These are phyloP conservation scores for Carex myosuroides DNA, from an alignment of 176 grass and related monocot genomes.

Conservation along the genomic window DNA sequence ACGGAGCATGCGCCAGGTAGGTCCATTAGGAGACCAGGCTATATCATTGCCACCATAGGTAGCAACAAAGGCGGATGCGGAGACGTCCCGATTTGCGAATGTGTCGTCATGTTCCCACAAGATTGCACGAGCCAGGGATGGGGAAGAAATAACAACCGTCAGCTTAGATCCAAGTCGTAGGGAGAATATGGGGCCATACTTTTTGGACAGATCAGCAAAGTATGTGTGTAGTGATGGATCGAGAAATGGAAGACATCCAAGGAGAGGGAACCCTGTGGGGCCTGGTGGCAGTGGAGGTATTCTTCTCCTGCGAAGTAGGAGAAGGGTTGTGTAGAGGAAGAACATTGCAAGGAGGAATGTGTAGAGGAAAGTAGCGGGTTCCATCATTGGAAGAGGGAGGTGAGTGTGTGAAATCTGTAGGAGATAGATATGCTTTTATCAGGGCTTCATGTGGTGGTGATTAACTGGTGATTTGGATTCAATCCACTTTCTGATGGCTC, in stretches of 20 bases:
- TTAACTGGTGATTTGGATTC: too few relatives aligned
- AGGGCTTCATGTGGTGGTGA: background rate
- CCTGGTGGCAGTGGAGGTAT: background rate
- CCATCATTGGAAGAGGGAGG: background rate
- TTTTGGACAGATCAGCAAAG: slow-evolving; percentile 22
- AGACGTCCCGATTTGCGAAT: slow-evolving; percentile 36
- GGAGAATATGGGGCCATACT: slow-evolving; percentile 40
- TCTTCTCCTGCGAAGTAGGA: background rate
- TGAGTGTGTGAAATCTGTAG: background rate
- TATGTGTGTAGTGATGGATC: slow-evolving; percentile 28
- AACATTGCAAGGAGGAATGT: background rate
- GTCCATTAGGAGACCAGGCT: background rate
- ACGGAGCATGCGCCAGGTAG: slow-evolving; percentile 37
- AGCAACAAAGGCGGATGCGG: background rate
- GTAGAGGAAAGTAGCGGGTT: background rate
- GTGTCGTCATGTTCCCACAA: slow-evolving; percentile 32
- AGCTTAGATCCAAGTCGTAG: slow-evolving; percentile 37
- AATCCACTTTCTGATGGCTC: too few relatives aligned
- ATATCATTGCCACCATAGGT: slow-evolving; percentile 23
- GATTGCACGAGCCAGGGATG: slow-evolving; percentile 27
- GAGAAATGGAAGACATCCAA: slow-evolving; percentile 34
- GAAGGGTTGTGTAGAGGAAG: background rate
- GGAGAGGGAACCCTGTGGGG: slow-evolving; percentile 24
- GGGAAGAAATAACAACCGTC: slow-evolving; percentile 29
- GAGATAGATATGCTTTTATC: background rate